Evolutionary conservation across 495 filamentous ascomycete species (phyloP).

Genomic region (Penicillium coprophilum): DNA sequence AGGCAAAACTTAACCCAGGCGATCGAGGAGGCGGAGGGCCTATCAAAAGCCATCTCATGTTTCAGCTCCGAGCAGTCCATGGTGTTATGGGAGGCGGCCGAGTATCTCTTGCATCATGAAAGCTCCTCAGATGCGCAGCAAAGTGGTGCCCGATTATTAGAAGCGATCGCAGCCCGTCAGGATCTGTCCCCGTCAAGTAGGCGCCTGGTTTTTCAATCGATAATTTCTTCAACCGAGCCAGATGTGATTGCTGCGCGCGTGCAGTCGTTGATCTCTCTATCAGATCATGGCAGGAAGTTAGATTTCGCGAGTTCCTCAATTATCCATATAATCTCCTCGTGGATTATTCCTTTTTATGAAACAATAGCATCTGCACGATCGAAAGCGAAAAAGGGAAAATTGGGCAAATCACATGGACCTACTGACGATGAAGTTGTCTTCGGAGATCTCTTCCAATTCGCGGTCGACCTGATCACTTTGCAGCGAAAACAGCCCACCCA

Average conservation of each 20-base stretch:
- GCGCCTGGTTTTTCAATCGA: constrained; percentile 39
- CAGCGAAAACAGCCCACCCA: constrained; percentile 74
- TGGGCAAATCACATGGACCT: constrained; percentile 42
- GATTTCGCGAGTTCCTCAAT: constrained; percentile 45
- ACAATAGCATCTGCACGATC: constrained; percentile 36
- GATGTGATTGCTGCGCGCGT: constrained; percentile 44
- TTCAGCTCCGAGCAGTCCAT: constrained; percentile 45
- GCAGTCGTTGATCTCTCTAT: constrained; percentile 43
- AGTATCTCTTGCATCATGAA: constrained; percentile 41
- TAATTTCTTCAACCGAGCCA: constrained; percentile 35
- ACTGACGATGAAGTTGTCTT: constrained; percentile 65
- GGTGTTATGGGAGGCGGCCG: constrained; percentile 43
- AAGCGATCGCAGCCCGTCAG: constrained; percentile 42
- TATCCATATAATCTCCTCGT: constrained; percentile 43
- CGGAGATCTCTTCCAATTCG: constrained; percentile 66
- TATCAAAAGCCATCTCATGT: constrained; percentile 36
- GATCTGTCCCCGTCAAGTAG: constrained; percentile 41
- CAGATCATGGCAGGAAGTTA: constrained; percentile 48
- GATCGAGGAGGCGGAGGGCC: constrained; percentile 43
- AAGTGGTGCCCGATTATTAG: constrained; percentile 37
- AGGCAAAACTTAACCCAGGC: constrained; percentile 38
- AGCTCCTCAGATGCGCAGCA: constrained; percentile 40
- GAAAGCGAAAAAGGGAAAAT: constrained; percentile 54
- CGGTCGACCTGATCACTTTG: constrained; percentile 79
- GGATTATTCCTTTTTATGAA: constrained; percentile 43